Evolutionary conservation across 208 protist genomes (phyloP).

Genomic region (Strigomonas culicis): DNA sequence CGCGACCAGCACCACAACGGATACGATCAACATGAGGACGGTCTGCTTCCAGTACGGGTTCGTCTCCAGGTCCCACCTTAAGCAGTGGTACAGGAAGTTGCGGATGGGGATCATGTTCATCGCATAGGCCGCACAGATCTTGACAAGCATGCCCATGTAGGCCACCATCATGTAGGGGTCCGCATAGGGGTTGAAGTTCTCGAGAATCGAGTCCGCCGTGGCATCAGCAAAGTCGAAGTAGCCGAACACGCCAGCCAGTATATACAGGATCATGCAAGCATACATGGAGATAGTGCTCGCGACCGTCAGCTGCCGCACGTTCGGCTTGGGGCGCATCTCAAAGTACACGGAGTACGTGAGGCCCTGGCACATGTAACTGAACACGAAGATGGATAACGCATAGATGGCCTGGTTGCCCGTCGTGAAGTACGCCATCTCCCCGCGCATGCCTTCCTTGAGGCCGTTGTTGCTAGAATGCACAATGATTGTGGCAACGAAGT

Average conservation of each 20-base stretch:
- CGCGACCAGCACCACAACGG: constrained; percentile 22
- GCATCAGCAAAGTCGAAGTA: constrained; percentile 72
- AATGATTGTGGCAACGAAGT: constrained; percentile 57
- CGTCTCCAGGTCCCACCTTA: constrained; percentile 21
- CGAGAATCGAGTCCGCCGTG: constrained; percentile 34
- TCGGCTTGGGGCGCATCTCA: constrained; percentile 38
- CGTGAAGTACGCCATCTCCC: constrained; percentile 34
- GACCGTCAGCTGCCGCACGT: constrained; percentile 36
- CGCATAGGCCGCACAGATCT: constrained; percentile 49
- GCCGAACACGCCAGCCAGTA: constrained; percentile 55
- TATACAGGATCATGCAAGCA: constrained; percentile 66
- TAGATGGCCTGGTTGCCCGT: constrained; percentile 48
- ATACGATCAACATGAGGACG: constrained; percentile 29
- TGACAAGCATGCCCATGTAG: constrained; percentile 66
- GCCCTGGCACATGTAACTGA: constrained; percentile 13
- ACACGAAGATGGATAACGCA: neutral
- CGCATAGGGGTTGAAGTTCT: constrained; percentile 52
- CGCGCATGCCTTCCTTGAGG: constrained; percentile 29
- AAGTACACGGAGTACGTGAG: constrained; percentile 50
- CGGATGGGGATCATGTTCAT: constrained; percentile 57
- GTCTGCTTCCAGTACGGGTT: constrained; percentile 32
- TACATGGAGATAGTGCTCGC: constrained; percentile 39
- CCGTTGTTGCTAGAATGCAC: constrained; percentile 46
- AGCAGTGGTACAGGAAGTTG: constrained; percentile 51
- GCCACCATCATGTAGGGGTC: constrained; percentile 63